phyloP scores from a whole-genome alignment of 1,284 basidiomycete genomes.

The Ustanciosporium gigantosporum region DNA sequence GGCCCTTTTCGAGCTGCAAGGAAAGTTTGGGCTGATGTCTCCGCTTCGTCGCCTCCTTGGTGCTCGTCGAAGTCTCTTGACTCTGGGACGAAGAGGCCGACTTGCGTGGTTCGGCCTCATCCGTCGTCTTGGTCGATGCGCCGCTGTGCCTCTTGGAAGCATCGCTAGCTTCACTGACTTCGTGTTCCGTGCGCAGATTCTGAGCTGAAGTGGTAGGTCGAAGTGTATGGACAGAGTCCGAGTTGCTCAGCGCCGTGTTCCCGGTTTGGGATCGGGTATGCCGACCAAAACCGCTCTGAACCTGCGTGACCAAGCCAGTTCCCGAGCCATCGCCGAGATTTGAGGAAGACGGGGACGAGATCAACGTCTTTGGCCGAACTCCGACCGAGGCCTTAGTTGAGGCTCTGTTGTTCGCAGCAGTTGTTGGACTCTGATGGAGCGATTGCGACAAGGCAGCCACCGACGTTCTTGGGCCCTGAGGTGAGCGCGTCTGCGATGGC shows the following conservation, averaged over 20 bases:
- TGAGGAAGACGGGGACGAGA: too few relatives aligned
- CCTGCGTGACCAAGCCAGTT: constrained; percentile 28
- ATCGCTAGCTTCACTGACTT: neutral
- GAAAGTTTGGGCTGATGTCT: constrained; percentile 47
- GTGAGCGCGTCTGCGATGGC: constrained; percentile 7
- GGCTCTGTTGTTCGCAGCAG: too few relatives aligned
- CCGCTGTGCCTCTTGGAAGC: too few relatives aligned
- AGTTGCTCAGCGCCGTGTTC: constrained; percentile 16
- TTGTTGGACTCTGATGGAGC: constrained; percentile 20
- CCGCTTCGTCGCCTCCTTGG: constrained; percentile 12
- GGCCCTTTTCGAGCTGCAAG: constrained; percentile 50
- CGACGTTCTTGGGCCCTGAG: neutral
- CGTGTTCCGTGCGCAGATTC: constrained; percentile 12
- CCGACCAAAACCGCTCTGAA: constrained; percentile 34
- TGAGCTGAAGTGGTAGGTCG: constrained; percentile 43
- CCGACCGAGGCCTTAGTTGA: too few relatives aligned
- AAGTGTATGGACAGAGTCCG: constrained; percentile 44
- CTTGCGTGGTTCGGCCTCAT: constrained; percentile 11
- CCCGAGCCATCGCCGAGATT: too few relatives aligned
- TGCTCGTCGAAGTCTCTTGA: constrained; percentile 15
- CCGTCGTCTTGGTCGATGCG: too few relatives aligned
- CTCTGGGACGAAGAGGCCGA: constrained; percentile 35
- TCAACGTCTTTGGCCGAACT: too few relatives aligned
- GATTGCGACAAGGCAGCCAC: constrained; percentile 26
- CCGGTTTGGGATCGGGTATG: constrained; percentile 33